These are phyloP conservation scores for Filobasidium floriforme DNA, from an alignment of 768 basidiomycete species.

Conservation along the genomic window DNA sequence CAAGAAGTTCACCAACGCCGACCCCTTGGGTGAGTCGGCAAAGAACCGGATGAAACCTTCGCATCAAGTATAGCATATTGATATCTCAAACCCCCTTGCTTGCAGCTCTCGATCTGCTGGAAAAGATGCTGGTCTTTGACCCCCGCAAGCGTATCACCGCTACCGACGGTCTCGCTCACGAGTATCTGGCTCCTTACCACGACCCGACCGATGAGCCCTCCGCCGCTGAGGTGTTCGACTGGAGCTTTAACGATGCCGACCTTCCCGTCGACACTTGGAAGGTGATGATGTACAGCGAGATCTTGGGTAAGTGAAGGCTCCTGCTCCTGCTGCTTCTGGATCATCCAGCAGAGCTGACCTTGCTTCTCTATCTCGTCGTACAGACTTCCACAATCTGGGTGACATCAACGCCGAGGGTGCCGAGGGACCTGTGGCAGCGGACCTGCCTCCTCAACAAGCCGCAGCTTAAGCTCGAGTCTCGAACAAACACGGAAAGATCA, in stretches of 20 bases:
- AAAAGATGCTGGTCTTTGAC: slow-evolving; percentile 99
- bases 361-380: background rate
- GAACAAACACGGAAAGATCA: too few relatives aligned
- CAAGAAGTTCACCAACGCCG: slow-evolving; percentile 80
- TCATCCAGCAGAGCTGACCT: background rate
- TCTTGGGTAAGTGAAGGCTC: slow-evolving; percentile 61
- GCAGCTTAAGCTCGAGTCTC: background rate
- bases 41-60: background rate
- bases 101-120: slow-evolving; percentile 83
- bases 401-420: slow-evolving; percentile 42
- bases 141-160: slow-evolving; percentile 95
- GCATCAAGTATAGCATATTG: background rate
- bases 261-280: slow-evolving; percentile 98
- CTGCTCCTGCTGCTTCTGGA: background rate
- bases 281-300: slow-evolving; percentile 99
- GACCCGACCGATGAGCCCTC: slow-evolving; percentile 96
- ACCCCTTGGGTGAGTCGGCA: slow-evolving; percentile 65
- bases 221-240: slow-evolving; percentile 90
- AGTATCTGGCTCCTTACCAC: slow-evolving; percentile 94
- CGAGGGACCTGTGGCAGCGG: slow-evolving; percentile 43
- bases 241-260: slow-evolving; percentile 99
- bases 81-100: slow-evolving; percentile 11
- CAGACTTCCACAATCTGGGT: slow-evolving; percentile 46
- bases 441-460: slow-evolving; percentile 17
- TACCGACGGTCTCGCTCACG: slow-evolving; percentile 76